Base-by-base conservation (phyloP, 2,329 filamentous ascomycete species). In the Moelleriella libera region DNA sequence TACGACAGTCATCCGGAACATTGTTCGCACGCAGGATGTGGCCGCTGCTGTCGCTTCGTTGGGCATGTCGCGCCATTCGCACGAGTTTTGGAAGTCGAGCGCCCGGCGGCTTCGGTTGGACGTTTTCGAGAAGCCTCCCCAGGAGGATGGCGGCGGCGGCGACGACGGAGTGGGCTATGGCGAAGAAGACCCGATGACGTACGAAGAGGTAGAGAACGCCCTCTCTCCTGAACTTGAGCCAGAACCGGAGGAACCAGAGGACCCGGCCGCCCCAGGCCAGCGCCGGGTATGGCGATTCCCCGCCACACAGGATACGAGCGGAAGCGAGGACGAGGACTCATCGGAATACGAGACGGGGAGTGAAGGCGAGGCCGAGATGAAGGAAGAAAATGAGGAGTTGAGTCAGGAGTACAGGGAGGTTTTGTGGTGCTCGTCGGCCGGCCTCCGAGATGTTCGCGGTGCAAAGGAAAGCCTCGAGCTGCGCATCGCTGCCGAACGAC, bases 51-150 rank as follows among this genome's bases (percentile, higher is more conserved):
- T 68, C 2, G 61, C 66, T 1, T 73, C 73, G 2, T 53, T 78
- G 3, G 68, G 69, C 0, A 52, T 79, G 53, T 51, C 57, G 12
- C 51, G 53, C 1, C 60, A 71, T 47, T 59, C 61, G 1, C 52
- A 55, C 0, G 54, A 62, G 5, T 73, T 72, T 47, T 78, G 76
- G 74, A 65, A 62, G 0, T 61, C 56, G 11, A 69, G 67, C 32
- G 67, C 76, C 6, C 64, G 75, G 32, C 63, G 76, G 43, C 54
- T 80, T 39, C 62, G 69, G 5, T 54, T 80, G 4, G 61, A 70
- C 12, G 69, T 80, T 4, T 66, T 64, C 41, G 61, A 69, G 5
- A 60, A 71, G 6, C 60, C 55, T 5, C 49, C 53, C 5, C 49
- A 51, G 34, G 49, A 45, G 14, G 54, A 58, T 1, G 56, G 55